A percentile compares a stretch with the other conserved stretches of the same genome.
Evolutionary conservation across 164 flowering plant genomes (phyloP).

Genomic region (Cinnamomum micranthum): DNA sequence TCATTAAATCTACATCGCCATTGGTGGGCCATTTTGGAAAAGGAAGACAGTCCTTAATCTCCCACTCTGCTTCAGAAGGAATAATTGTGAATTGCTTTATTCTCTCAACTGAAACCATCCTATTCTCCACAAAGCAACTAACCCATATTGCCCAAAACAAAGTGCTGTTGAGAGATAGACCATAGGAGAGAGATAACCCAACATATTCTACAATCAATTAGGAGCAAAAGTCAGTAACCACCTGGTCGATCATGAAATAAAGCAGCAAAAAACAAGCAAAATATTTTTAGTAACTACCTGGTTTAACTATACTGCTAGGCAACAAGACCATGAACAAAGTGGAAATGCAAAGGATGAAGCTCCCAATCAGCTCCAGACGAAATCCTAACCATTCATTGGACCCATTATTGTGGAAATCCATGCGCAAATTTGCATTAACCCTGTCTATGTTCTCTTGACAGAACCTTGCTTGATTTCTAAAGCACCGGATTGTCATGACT

Average conservation of each 20-base stretch:
- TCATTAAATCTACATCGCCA: constrained; percentile 61
- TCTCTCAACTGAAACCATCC: constrained; percentile 94
- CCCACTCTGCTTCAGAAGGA: constrained; percentile 85
- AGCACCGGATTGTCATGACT: constrained; percentile 82
- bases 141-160: constrained; percentile 60
- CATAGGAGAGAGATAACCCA: constrained; percentile 88
- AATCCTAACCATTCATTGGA: constrained; percentile 96
- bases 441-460: constrained; percentile 59
- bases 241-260: not conserved
- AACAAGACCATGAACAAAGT: constrained; percentile 75
- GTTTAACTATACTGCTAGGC: constrained; percentile 69
- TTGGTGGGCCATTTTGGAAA: constrained; percentile 78
- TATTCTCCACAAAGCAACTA: constrained; percentile 80
- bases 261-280: not conserved
- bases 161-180: constrained; percentile 67
- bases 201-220: constrained; percentile 50
- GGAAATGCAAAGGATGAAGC: constrained; percentile 67
- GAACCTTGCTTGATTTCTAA: constrained; percentile 59
- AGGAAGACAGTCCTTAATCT: constrained; percentile 48
- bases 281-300: constrained; percentile 42
- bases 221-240: not conserved
- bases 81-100: constrained; percentile 74
- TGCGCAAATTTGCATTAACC: constrained; percentile 65
- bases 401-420: constrained; percentile 92
- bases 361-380: constrained; percentile 85